Base-by-base conservation (phyloP, 305 asterid genomes). In the Fraxinus floribunda region DNA sequence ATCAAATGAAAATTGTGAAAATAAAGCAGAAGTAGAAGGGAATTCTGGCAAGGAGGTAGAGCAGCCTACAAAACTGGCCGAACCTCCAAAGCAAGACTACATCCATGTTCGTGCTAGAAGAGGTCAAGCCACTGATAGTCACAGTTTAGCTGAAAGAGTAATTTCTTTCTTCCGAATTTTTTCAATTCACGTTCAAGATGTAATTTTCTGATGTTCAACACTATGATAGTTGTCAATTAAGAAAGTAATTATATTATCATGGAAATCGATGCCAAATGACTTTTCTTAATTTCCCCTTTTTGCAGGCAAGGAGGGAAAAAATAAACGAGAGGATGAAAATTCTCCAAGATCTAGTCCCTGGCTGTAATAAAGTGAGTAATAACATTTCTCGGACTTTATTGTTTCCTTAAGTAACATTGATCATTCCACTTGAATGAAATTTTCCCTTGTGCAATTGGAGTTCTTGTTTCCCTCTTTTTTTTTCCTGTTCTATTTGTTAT, bases 51-150 rank as follows among this genome's bases (percentile, higher is more conserved):
- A 93, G 91, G 89, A 84, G 4, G 85, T 81, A 26, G 97, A 89
- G 46, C 1, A 26, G 83, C 71, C 93, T 60, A 88, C 81, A 60
- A 93, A 92, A 83, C 83, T 90, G 49, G 88, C 90, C 16, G 98
- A 94, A 36, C 92, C 88, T 11, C 88, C 97, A 10, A 95, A 92
- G 87, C 97, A 93, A 86, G 98, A 95, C 82, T 95, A 90, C 84
- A 93, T 95, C 26, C 95, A 96, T 66, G 98, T 94, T 9, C 92
- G 99, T 77, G 98, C 98, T 5, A 92, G 98, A 90, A 88, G 99
- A 82, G 99, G 99, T 83, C 99, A 96, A 90, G 99, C 99, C 70
- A 96, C 98, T 32, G 99, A 93, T 82, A 93, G 92, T 85, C 97
- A 95, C 92, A 94, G 95, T 85, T 92, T 93, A 81, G 98, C 98